Conservation (phyloP, 257 asterid genomes). For the Anisodus tanguticus region DNA sequence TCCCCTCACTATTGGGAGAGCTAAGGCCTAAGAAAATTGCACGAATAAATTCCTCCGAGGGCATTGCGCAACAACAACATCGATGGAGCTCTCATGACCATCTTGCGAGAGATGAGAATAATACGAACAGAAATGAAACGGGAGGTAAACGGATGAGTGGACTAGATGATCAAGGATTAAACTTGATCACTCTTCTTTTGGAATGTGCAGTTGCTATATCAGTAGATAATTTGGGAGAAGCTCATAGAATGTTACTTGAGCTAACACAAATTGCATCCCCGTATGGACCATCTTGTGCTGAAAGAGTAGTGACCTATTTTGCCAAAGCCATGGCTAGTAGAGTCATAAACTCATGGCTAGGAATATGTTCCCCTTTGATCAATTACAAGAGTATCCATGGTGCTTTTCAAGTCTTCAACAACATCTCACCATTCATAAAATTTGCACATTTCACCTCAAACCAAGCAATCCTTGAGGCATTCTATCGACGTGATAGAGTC, state of each 20-base stretch:
- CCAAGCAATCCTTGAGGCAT: slow-evolving; percentile 78
- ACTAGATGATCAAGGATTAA: slow-evolving; percentile 52
- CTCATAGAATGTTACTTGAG: slow-evolving; percentile 72
- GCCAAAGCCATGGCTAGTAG: slow-evolving; percentile 74
- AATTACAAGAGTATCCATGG: slow-evolving; percentile 47
- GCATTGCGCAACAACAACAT: slow-evolving; percentile 34
- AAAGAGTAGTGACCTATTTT: slow-evolving; percentile 74
- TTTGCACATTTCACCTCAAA: slow-evolving; percentile 81
- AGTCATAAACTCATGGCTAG: slow-evolving; percentile 78
- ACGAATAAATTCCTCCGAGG: slow-evolving; percentile 35
- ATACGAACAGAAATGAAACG: not conserved
- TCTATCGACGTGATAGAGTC: slow-evolving; percentile 50
- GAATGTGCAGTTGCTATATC: slow-evolving; percentile 87
- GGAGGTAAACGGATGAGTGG: slow-evolving; percentile 23
- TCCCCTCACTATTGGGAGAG: slow-evolving; percentile 44
- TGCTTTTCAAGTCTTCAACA: slow-evolving; percentile 70
- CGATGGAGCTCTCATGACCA: slow-evolving; percentile 27
- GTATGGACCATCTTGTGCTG: slow-evolving; percentile 58
- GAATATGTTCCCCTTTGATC: slow-evolving; percentile 58
- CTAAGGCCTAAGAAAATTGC: slow-evolving; percentile 46
- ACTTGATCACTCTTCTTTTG: slow-evolving; percentile 52
- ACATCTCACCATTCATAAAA: slow-evolving; percentile 64
- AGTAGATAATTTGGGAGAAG: slow-evolving; percentile 70
- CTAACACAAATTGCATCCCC: slow-evolving; percentile 71
- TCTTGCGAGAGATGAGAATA: not conserved